Evolutionary conservation across 257 asterid species (phyloP), one percentile per base, ranked within the genome.

Genomic region (Echites panduratus): DNA sequence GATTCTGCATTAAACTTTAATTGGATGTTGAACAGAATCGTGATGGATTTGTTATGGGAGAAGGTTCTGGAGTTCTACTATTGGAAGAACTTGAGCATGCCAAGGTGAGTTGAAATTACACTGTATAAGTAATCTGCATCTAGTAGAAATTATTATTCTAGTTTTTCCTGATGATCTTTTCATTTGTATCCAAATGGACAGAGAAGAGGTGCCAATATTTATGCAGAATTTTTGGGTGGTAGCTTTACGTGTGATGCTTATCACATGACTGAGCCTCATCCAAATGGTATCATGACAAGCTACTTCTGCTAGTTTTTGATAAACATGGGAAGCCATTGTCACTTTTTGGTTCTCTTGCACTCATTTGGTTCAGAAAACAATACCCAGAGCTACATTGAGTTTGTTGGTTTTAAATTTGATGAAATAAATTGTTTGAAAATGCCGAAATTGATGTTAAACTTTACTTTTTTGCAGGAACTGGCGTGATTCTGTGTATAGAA

Each of bases 221-320:
- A 87, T 78, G 98, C 99, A 32, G 98, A 92, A 81, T 95, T 95
- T 81, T 89, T 95, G 74, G 98, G 98, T 79, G 98, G 98, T 84
- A 95, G 99, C 87, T 95, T 92, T 85, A 88, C 97, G 52, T 86
- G 87, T 84, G 99, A 95, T 78, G 99, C 99, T 62, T 92, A 95
- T 87, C 99, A 95, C 87, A 84, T 95, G 96, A 90, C 96, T 57
- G 97, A 92, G 82, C 98, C 99, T 80, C 99, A 95, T 78, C 98
- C 99, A 47, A 83, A 90, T 83, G 99, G 99, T 95, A 86, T 66
- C 16, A 52, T 70, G 40, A 57, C 38, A 4, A 49, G 8, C 8
- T 61, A 70, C 70, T 70, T 53, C 78, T 72, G 26, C 43, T 62
- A 56, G 17, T 26, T 40, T 16, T 8, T 29, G 26, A 32, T 63